phyloP scores from a whole-genome alignment of 306 rosid species.

The Prunus salicina region DNA sequence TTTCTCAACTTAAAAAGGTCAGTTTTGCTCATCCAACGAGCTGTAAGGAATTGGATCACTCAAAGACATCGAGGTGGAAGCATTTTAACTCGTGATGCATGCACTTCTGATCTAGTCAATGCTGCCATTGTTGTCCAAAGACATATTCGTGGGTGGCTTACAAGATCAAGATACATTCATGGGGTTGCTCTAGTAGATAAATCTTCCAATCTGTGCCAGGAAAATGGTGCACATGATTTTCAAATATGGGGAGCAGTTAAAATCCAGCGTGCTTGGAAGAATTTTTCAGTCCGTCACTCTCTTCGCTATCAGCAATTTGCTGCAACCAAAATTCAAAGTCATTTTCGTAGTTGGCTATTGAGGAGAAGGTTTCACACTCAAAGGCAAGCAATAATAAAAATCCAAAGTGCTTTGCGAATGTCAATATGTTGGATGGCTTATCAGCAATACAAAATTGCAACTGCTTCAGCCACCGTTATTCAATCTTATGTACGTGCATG shows the following conservation, averaged over 20 bases:
- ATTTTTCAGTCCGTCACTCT: conserved; percentile 27
- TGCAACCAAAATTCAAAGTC: conserved; percentile 64
- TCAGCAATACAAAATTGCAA: conserved; percentile 39
- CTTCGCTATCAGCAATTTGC: conserved; percentile 33
- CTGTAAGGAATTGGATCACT: conserved; percentile 53
- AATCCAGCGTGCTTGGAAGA: conserved; percentile 58
- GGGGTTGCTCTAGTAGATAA: conserved; percentile 33
- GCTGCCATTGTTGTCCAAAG: conserved; percentile 57
- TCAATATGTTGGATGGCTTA: conserved; percentile 53
- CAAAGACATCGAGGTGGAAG: conserved; percentile 33
- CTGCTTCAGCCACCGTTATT: conserved; percentile 49
- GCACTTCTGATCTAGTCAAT: conserved; percentile 19
- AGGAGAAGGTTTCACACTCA: conserved; percentile 52
- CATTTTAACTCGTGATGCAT: conserved; percentile 14
- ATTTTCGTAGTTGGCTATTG: conserved; percentile 52
- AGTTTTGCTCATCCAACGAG: conserved; percentile 45
- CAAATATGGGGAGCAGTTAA: conserved; percentile 38
- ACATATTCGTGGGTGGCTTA: conserved; percentile 52
- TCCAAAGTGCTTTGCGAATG: conserved; percentile 69
- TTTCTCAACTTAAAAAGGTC: conserved; percentile 21
- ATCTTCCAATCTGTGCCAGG: conserved; percentile 20
- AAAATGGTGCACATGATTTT: conserved; percentile 30
- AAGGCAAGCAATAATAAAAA: conserved; percentile 51
- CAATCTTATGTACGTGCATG: conserved; percentile 70
- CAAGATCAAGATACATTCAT: conserved; percentile 33